These are phyloP conservation scores for Hyparrhenia diplandra DNA, from an alignment of 176 grass and related monocot species.

Conservation along the genomic window DNA sequence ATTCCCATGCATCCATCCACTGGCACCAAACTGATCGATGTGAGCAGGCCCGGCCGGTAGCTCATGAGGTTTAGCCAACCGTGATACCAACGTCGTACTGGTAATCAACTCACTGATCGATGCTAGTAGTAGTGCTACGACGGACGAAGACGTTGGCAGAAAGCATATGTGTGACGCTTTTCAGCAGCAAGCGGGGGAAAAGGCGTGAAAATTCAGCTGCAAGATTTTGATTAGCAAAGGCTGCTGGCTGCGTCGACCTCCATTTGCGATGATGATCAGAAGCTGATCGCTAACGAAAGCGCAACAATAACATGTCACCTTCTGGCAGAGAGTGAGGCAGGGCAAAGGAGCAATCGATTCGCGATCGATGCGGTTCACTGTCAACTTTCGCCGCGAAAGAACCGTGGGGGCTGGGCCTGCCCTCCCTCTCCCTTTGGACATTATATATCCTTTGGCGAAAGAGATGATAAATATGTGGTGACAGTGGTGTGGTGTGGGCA, in stretches of 20 bases:
- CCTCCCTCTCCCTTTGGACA: too few relatives aligned
- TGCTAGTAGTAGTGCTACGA: not conserved
- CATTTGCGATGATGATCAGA: not conserved
- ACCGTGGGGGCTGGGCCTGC: not conserved
- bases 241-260: not conserved
- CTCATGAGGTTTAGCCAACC: constrained; percentile 9
- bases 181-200: not conserved
- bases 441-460: not conserved
- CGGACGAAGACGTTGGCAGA: not conserved
- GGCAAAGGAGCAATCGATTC: not conserved
- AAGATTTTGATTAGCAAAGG: not conserved
- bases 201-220: not conserved
- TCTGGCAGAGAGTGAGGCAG: not conserved
- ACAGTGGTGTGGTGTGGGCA: not conserved
- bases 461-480: not conserved
- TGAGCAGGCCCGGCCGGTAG: not conserved
- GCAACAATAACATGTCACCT: constrained; percentile 36
- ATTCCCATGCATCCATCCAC: constrained; percentile 4
- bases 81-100: constrained; percentile 28
- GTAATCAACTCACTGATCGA: not conserved
- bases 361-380: not conserved
- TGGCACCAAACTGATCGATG: not conserved
- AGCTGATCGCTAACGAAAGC: not conserved
- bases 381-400: constrained; percentile 25
- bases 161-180: constrained; percentile 9